Conservation (phyloP, 1,139 yeast genomes). For the Hemisphaericaspora xylofermentans region DNA sequence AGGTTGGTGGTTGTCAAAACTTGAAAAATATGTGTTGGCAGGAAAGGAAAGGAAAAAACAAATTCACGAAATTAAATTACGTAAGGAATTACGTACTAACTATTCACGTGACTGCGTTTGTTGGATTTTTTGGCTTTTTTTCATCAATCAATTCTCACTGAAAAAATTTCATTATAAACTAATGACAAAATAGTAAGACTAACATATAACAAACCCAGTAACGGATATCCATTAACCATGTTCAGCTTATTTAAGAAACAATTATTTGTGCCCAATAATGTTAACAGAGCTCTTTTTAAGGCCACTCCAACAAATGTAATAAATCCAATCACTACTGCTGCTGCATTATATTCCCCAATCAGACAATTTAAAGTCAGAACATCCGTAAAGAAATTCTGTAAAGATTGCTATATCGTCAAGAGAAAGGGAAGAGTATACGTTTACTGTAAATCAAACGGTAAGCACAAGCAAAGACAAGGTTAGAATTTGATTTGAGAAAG, state of each 20-base stretch:
- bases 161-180: background rate
- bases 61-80: background rate
- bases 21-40: too few relatives aligned
- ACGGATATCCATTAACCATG: constrained; percentile 6
- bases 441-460: constrained; percentile 87
- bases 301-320: constrained; percentile 18
- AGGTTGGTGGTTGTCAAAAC: constrained; percentile 1
- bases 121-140: background rate
- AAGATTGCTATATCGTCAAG: constrained; percentile 88
- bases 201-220: background rate
- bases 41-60: background rate
- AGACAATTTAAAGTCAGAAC: constrained; percentile 53
- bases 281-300: constrained; percentile 17
- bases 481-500: constrained; percentile 24
- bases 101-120: background rate
- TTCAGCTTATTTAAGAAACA: constrained; percentile 9
- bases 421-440: constrained; percentile 94
- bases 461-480: constrained; percentile 97
- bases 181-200: background rate
- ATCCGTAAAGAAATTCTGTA: constrained; percentile 87
- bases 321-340: constrained; percentile 10
- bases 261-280: constrained; percentile 7
- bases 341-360: constrained; percentile 13
- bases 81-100: background rate
- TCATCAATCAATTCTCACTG: background rate